Evolutionary conservation across 805 yeast genomes (phyloP), one percentile per base, ranked within the genome.

Genomic region (Sugiyamaella smithiae): DNA sequence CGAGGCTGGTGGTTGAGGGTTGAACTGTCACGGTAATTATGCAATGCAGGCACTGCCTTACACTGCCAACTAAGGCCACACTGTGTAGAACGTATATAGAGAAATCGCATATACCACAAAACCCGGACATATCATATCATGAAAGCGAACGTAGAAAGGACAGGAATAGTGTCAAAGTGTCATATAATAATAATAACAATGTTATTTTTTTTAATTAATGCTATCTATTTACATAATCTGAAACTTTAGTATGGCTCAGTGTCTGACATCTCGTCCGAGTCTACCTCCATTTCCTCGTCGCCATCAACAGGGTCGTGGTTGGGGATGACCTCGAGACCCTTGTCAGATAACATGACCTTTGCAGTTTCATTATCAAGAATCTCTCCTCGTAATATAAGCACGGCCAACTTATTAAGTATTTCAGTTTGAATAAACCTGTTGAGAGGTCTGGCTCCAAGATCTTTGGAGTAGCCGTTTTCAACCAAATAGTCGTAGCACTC

Each of bases 401-500:
- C 77, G 0, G 99, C 99, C 69, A 93, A 73, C 62, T 76, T 82
- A 71, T 93, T 93, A 66, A 93, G 80, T 16, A 93, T 77, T 66
- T 89, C 93, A 54, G 76, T 78, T 68, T 93, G 97, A 57, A 93
- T 91, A 60, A 93, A 77, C 61, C 98, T 81, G 61, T 72, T 71
- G 71, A 93, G 78, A 51, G 99, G 99, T 67, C 99, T 80, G 5
- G 99, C 99, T 71, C 99, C 99, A 67, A 93, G 74, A 67, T 91
- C 96, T 49, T 84, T 77, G 22, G 96, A 88, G 71, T 90, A 93
- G 43, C 99, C 99, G 59, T 88, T 72, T 60, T 76, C 78, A 58
- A 95, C 83, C 57, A 93, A 73, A 75, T 83, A 93, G 45, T 85
- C 89, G 59, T 85, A 71, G 2, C 97, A 96, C 7, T 74, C 81